Base-by-base conservation (phyloP, 495 filamentous ascomycete species). In the Pseudotulostoma volvatum region DNA sequence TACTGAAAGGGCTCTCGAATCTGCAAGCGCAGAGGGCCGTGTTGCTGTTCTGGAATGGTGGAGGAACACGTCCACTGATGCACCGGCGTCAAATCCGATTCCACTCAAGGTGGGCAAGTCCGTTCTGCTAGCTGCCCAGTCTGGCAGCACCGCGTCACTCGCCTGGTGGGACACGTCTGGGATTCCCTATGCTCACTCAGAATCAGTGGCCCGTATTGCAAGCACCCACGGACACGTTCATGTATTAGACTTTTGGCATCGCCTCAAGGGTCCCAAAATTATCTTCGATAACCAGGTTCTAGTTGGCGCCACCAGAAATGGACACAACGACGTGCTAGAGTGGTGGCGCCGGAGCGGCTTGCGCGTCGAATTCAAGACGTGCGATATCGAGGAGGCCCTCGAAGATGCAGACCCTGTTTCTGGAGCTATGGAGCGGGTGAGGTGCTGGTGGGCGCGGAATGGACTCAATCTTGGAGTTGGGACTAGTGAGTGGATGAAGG, bases 401-500 rank as follows among this genome's bases (percentile, higher is more conserved):
- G 87, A 95, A 54, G 86, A 93, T 50, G 77, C 77, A 15, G 66
- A 80, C 37, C 76, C 81, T 3, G 68, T 77, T 42, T 56, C 67
- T 47, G 59, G 64, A 33, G 59, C 70, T 39, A 77, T 78, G 44
- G 68, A 70, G 32, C 71, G 71, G 33, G 84, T 92, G 9, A 68
- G 79, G 37, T 61, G 64, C 41, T 95, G 87, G 87, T 95, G 87
- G 87, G 76, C 80, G n/a, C 64, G 67, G 45, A 92, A 93, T 51
- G 86, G 87, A 1, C 58, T 93, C 38, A 92, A 92, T 49, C 57
- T 93, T 18, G 85, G 86, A 0, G 67, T 93, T 15, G 79, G 79
- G 0, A 88, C 84, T 35, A 82, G 77, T 45, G 86, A 93, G 60
- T 95, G 86, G 87, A 92, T 93, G 79, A 86, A 81, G 61, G 68